phyloP scores from a whole-genome alignment of 805 yeast species.

The Komagataella pseudopastoris region DNA sequence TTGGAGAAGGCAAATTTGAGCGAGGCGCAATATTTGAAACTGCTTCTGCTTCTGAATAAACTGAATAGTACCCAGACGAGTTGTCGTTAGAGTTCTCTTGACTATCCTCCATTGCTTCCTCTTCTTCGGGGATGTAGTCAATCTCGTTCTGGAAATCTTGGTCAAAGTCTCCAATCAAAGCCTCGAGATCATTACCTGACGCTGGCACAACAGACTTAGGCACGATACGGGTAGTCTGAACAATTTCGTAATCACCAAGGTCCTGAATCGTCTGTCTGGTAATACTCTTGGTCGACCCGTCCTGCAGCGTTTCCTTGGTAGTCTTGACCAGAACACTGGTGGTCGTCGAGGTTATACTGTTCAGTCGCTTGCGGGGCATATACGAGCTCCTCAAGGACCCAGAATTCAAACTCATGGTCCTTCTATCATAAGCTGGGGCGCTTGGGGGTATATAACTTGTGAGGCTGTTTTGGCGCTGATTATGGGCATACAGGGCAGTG shows the following conservation, averaged over 20 bases:
- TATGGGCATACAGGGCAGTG: slow-evolving; percentile 14
- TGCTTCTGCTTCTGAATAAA: slow-evolving; percentile 5
- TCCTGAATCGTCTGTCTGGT: slow-evolving; percentile 38
- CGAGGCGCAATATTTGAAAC: slow-evolving; percentile 5
- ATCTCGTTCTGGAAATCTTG: slow-evolving; percentile 6
- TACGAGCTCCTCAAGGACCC: background rate
- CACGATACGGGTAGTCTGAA: slow-evolving; percentile 27
- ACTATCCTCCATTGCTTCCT: background rate
- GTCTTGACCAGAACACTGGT: slow-evolving; percentile 27
- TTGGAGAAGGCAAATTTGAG: background rate
- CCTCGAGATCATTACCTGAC: slow-evolving; percentile 11
- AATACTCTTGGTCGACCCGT: slow-evolving; percentile 41
- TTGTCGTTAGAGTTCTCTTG: background rate
- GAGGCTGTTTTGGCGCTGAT: background rate
- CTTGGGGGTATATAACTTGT: background rate
- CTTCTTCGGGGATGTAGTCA: background rate
- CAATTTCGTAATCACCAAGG: slow-evolving; percentile 32
- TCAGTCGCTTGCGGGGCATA: slow-evolving; percentile 1
- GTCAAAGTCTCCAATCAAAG: slow-evolving; percentile 17
- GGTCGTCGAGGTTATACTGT: slow-evolving; percentile 8
- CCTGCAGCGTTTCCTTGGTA: slow-evolving; percentile 32
- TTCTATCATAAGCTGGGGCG: slow-evolving; percentile 3
- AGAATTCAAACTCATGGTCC: slow-evolving; percentile 19
- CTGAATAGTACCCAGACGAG: background rate
- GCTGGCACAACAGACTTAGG: slow-evolving; percentile 12